Evolutionary conservation across 768 basidiomycete species (phyloP), one percentile per base, ranked within the genome.

Genomic region (Flagelloscypha sp.): DNA sequence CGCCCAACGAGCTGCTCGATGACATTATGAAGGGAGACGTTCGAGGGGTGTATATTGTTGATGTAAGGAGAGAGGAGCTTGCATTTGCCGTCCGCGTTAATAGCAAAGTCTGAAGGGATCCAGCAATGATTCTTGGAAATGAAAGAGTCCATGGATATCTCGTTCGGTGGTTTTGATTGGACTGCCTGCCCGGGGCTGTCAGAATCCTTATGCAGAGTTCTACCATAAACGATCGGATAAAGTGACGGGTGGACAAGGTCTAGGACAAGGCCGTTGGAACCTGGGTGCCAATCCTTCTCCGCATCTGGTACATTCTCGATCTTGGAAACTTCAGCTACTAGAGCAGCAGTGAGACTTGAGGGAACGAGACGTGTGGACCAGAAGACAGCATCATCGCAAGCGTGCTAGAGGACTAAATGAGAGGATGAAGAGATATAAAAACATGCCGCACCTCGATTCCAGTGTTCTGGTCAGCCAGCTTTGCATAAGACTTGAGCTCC

Each of bases 221-320:
- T 35, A 11, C 41, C 48, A 31, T 55, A 54, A 10, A 43, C 39
- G 6, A 55, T 20, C 11, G 47, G 49, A 36, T 40, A 59, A 17
- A 58, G 42, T 13, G 53, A 55, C 4, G 57, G 56, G 32, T 59
- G 57, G 9, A 58, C 54, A 13, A 59, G 49, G 37, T 57, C 53
- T 15, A 59, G 51, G 5, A 58, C 58, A 13, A 43, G 50, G 3
- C 45, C 31, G 23, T 54, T 42, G 8, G 55, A 56, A 7, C 49
- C 46, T 11, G 57, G 57, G 38, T 58, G 57, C 57, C 58, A 59
- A 42, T 59, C 57, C 20, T 49, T 49, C 25, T 45, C 12, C 0
- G 36, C 42, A 8, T 48, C 50, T 1, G 53, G 48, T 3, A 56
- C 43, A 24, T 54, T 29, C 25, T 57, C 49, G 10, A 57, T 45